Evolutionary conservation across 148 eudicot genomes (phyloP).

Genomic region (Amaranthus hypochondriacus): DNA sequence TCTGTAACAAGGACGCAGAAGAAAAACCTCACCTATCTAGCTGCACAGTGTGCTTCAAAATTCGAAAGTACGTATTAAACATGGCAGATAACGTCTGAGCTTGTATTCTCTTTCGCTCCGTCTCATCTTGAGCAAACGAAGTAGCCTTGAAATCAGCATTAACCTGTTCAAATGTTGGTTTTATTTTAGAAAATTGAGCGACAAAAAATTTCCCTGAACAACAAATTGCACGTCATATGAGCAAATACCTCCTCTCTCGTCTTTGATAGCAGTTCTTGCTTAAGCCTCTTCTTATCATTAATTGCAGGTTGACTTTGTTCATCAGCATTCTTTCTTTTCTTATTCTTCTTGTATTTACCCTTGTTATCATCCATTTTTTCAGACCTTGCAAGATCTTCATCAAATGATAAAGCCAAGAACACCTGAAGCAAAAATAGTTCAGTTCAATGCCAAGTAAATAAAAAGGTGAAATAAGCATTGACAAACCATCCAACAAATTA

Average conservation of each 20-base stretch:
- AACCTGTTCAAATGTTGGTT: slow-evolving; percentile 44
- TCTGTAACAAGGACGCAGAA: neutral
- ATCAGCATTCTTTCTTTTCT: slow-evolving; percentile 46
- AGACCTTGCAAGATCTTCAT: slow-evolving; percentile 74
- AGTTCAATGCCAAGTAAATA: neutral
- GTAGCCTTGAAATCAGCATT: slow-evolving; percentile 85
- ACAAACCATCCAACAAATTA: neutral
- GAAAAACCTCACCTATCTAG: slow-evolving; percentile 37
- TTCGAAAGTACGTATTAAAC: slow-evolving; percentile 74
- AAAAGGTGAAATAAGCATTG: slow-evolving; percentile 3
- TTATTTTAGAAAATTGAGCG: neutral
- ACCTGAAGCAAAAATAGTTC: slow-evolving; percentile 41
- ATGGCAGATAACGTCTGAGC: slow-evolving; percentile 72
- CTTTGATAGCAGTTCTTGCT: slow-evolving; percentile 59
- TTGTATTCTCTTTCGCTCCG: slow-evolving; percentile 68
- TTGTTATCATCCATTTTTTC: slow-evolving; percentile 44
- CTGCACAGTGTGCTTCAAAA: slow-evolving; percentile 65
- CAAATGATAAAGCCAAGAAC: slow-evolving; percentile 73
- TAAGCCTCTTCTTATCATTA: slow-evolving; percentile 57
- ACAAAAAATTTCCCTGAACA: neutral
- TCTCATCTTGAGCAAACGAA: slow-evolving; percentile 59
- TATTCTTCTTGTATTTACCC: slow-evolving; percentile 44
- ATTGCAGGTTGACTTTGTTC: slow-evolving; percentile 42
- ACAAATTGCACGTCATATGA: neutral
- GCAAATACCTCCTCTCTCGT: slow-evolving; percentile 74